phyloP scores from a whole-genome alignment of 306 rosid species.

The Carpinus viminea region DNA sequence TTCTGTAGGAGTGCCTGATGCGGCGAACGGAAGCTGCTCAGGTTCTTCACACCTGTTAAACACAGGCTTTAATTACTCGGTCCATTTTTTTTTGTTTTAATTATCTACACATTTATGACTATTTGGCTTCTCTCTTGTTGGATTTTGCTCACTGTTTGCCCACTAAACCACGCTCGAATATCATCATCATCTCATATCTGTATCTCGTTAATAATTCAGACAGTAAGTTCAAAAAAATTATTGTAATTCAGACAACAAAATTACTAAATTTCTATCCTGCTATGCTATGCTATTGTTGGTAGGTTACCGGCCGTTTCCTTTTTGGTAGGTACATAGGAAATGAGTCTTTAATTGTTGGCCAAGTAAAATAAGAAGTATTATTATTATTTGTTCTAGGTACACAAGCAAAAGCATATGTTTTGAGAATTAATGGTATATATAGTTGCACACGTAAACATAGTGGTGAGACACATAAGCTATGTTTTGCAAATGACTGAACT shows the following conservation, averaged over 20 bases:
- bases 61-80: neutral
- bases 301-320: no score
- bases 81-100: neutral
- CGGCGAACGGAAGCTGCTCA: conserved; percentile 51
- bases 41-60: neutral
- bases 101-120: neutral
- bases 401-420: neutral
- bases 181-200: no score
- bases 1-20: conserved; percentile 28
- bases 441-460: neutral
- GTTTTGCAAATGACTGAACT: no score
- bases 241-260: no score
- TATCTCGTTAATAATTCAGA: no score
- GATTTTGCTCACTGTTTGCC: neutral
- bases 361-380: neutral
- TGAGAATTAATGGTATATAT: conserved; percentile 22
- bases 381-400: neutral
- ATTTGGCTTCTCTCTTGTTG: neutral
- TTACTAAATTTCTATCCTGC: no score
- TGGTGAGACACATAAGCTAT: neutral
- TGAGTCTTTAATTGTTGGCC: conserved; percentile 1
- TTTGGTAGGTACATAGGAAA: conserved; percentile 11
- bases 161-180: neutral
- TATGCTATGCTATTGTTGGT: no score
- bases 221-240: no score